Base-by-base conservation (phyloP, 805 yeast genomes). In the Candida railenensis region DNA sequence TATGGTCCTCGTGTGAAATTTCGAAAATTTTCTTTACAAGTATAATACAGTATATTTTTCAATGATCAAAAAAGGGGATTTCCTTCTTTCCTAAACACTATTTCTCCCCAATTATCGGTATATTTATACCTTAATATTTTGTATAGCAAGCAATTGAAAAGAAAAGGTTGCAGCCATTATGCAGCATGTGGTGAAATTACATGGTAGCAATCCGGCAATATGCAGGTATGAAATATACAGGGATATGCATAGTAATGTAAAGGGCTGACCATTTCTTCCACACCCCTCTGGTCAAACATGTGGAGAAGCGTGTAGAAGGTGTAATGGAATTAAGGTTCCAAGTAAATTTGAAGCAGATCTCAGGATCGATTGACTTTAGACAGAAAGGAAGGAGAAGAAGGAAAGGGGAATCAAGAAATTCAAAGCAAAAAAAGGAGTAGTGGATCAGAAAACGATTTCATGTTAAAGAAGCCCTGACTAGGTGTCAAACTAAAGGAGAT, bases 81-180 rank as follows among this genome's bases (percentile, higher is more conserved):
- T n/a, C n/a, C n/a, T n/a, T n/a, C n/a, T n/a, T n/a, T n/a, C n/a
- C n/a, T n/a, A n/a, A n/a, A n/a, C n/a, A 25, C 11, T 25, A 25
- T 5, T 25, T 25, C 11, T 11, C 30, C 9, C 30, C 11, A 11
- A 25, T 7, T 11, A 7, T 7, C 30, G 5, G 30, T 25, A 11
- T 25, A 25, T 25, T 25, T 25, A 25, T 25, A 25, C 9, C 9
- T 7, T 5, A 25, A 25, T n/a, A 15, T 22, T 8, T 36, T 4
- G 4, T 16, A 36, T 15, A 36, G 39, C 39, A 36, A 36, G 39
- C 39, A 36, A 36, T 22, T 19, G 39, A 36, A 36, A 15, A 34
- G 39, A 36, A 36, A 18, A 39, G n/a, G 22, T 39, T 39, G 42
- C 42, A 39, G 42, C 42, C 42, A 39, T 15, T 39, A 37, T 19